Percentiles rank a stretch among this genome's conserved stretches.
phyloP scores from a whole-genome alignment of 2,329 filamentous ascomycete genomes.

The Xylaria sp. region DNA sequence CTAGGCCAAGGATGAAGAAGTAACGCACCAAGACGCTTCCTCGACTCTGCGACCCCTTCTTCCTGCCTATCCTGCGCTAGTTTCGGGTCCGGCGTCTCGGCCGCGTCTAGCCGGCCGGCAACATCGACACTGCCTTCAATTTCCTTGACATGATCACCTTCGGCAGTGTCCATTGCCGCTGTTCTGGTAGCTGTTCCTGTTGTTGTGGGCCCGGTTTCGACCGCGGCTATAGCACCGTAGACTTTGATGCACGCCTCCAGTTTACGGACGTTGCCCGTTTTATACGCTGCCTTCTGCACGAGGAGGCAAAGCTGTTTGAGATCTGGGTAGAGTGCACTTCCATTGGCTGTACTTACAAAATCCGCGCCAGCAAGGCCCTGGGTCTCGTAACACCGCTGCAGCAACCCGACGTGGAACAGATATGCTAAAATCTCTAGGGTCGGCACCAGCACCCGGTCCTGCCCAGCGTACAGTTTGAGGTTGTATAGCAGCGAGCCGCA shows the following conservation, averaged over 20 bases:
- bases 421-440: slow-evolving; percentile 82
- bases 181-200: neutral
- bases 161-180: neutral
- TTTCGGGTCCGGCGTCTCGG: slow-evolving; percentile 24
- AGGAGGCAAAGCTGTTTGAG: slow-evolving; percentile 71
- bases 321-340: slow-evolving; percentile 50
- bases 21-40: slow-evolving; percentile 76
- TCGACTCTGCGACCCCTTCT: slow-evolving; percentile 60
- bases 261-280: slow-evolving; percentile 83
- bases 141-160: neutral
- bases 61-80: slow-evolving; percentile 51
- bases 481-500: slow-evolving; percentile 64
- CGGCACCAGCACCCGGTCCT: slow-evolving; percentile 79
- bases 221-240: slow-evolving; percentile 73
- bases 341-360: neutral
- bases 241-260: slow-evolving; percentile 82
- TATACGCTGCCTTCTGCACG: slow-evolving; percentile 83
- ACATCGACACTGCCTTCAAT: neutral
- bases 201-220: slow-evolving; percentile 17
- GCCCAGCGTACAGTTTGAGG: slow-evolving; percentile 61
- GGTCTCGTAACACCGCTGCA: slow-evolving; percentile 50
- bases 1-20: slow-evolving; percentile 84
- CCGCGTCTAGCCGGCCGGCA: slow-evolving; percentile 17
- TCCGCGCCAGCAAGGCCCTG: neutral
- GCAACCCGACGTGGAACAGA: slow-evolving; percentile 71